Percentiles rank a stretch among this genome's conserved stretches.
These are phyloP conservation scores for Solanum chacoense DNA, from an alignment of 305 asterid species.

Conservation along the genomic window DNA sequence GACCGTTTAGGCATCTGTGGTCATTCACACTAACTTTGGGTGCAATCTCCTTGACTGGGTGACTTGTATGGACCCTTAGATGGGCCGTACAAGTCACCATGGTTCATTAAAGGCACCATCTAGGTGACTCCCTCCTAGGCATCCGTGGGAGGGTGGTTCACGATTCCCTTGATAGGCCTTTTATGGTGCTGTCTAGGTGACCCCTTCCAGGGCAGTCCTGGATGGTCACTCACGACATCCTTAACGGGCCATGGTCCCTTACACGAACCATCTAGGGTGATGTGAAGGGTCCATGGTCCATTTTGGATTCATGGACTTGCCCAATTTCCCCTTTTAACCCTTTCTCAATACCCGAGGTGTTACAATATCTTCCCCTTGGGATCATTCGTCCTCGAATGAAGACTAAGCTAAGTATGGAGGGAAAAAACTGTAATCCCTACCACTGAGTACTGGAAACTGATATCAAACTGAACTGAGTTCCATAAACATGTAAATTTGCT, in stretches of 20 bases:
- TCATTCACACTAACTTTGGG: neutral
- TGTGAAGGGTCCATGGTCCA: neutral
- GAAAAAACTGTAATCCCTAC: too few relatives aligned
- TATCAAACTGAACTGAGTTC: too few relatives aligned
- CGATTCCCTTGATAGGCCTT: rapidly evolving
- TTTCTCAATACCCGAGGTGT: too few relatives aligned
- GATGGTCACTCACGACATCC: too few relatives aligned
- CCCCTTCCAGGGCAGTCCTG: neutral
- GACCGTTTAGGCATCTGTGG: neutral
- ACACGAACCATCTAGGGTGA: neutral
- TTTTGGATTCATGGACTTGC: neutral
- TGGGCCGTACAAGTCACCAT: neutral
- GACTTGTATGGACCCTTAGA: neutral
- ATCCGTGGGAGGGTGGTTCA: neutral
- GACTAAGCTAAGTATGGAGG: too few relatives aligned
- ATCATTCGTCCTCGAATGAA: too few relatives aligned
- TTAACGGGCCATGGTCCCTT: neutral
- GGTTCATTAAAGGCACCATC: neutral
- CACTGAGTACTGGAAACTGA: too few relatives aligned
- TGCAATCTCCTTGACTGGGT: neutral
- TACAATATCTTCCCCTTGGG: too few relatives aligned
- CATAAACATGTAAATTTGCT: too few relatives aligned
- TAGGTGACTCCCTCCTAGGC: neutral
- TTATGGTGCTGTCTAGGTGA: neutral
- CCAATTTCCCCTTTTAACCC: neutral